phyloP scores from a whole-genome alignment of 2,329 filamentous ascomycete genomes.

The Rasamsonia emersonii region DNA sequence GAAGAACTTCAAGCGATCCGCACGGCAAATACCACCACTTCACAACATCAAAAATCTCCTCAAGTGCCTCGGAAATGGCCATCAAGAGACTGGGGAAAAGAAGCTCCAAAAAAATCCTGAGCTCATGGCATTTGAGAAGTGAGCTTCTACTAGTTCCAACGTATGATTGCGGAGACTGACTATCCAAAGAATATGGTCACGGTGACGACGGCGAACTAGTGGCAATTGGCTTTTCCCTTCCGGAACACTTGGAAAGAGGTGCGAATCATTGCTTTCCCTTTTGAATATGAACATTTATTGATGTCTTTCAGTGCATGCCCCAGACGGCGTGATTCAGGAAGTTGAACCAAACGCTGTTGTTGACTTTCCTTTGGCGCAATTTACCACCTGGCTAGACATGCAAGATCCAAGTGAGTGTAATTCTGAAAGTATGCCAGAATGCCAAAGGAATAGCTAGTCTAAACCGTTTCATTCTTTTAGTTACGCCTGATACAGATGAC shows the following conservation, averaged over 20 bases:
- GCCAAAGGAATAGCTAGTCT: no score
- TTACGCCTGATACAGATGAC: slow-evolving; percentile 5
- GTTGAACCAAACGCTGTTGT: slow-evolving; percentile 5
- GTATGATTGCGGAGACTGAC: slow-evolving; percentile 2
- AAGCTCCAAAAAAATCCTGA: slow-evolving; percentile 17
- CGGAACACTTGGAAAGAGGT: slow-evolving; percentile 23
- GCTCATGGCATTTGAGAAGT: slow-evolving; percentile 22
- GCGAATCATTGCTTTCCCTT: not conserved
- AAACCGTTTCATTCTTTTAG: not conserved
- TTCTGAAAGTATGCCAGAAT: no score
- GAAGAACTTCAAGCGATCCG: slow-evolving; percentile 7
- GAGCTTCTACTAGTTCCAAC: not conserved
- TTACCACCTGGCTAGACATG: slow-evolving; percentile 8
- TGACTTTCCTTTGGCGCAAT: slow-evolving; percentile 8
- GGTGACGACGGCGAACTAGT: slow-evolving; percentile 22
- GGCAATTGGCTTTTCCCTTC: slow-evolving; percentile 20
- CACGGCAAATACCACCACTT: slow-evolving; percentile 4
- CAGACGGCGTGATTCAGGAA: slow-evolving; percentile 7
- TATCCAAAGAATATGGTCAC: slow-evolving; percentile 15
- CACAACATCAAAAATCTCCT: slow-evolving; percentile 9
- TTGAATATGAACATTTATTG: not conserved
- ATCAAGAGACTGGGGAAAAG: slow-evolving; percentile 10
- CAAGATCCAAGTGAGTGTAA: slow-evolving; percentile 6
- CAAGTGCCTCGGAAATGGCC: slow-evolving; percentile 12
- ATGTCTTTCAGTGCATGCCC: slow-evolving; percentile 17